Conservation (phyloP, 2,329 filamentous ascomycete genomes). For the Fusarium heterosporum region DNA sequence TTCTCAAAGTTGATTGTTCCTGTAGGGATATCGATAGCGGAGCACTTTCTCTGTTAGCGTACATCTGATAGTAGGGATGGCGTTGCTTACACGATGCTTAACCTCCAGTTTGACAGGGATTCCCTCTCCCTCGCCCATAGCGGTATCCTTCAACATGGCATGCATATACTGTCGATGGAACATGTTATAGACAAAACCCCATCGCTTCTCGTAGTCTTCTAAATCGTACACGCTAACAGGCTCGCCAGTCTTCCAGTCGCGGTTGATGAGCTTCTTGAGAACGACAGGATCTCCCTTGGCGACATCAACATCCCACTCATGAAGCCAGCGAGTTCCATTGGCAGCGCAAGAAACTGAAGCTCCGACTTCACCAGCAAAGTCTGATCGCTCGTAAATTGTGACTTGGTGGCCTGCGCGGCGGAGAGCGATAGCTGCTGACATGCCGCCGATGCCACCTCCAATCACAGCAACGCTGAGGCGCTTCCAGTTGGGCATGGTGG, state of each 20-base stretch:
- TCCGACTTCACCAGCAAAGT: slow-evolving; percentile 76
- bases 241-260: slow-evolving; percentile 77
- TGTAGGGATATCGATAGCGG: slow-evolving; percentile 63
- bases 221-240: slow-evolving; percentile 72
- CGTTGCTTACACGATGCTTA: slow-evolving; percentile 58
- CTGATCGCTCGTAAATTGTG: slow-evolving; percentile 73
- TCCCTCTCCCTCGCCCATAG: slow-evolving; percentile 66
- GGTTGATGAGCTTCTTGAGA: slow-evolving; percentile 73
- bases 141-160: slow-evolving; percentile 71
- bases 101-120: slow-evolving; percentile 64
- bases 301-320: slow-evolving; percentile 75
- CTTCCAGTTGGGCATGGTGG: slow-evolving; percentile 54
- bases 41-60: slow-evolving; percentile 51
- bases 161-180: slow-evolving; percentile 79
- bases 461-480: slow-evolving; percentile 58
- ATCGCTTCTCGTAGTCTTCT: slow-evolving; percentile 72
- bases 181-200: slow-evolving; percentile 76
- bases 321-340: slow-evolving; percentile 76
- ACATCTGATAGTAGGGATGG: neutral
- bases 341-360: slow-evolving; percentile 76
- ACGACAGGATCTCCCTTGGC: slow-evolving; percentile 73
- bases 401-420: slow-evolving; percentile 61
- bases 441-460: slow-evolving; percentile 62
- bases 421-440: slow-evolving; percentile 60
- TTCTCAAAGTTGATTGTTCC: slow-evolving; percentile 66